Percentiles rank a stretch among this genome's conserved stretches.
Evolutionary conservation across 495 filamentous ascomycete genomes (phyloP).

Genomic region (Podospora pseudocomata): DNA sequence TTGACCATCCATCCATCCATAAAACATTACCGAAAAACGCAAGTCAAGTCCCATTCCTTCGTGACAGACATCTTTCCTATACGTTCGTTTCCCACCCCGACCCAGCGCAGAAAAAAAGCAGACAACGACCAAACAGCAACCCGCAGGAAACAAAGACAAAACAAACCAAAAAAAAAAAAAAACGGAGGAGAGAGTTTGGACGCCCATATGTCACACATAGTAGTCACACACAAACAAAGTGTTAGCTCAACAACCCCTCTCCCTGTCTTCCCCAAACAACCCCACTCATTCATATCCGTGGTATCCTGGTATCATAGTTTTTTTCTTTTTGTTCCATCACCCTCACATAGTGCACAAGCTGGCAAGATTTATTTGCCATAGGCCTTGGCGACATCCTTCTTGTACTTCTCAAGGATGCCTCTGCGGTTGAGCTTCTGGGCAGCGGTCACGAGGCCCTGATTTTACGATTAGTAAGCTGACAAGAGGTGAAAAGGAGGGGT

Average conservation of each 20-base stretch:
- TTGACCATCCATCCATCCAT: not conserved
- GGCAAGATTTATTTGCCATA: constrained; percentile 35
- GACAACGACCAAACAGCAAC: not conserved
- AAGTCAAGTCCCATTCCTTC: not conserved
- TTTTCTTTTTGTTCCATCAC: not conserved
- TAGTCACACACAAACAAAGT: constrained; percentile 10
- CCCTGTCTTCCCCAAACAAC: not conserved
- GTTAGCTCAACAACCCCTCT: not conserved
- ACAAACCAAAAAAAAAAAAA: not conserved
- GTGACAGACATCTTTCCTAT: not conserved
- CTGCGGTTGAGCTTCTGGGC: constrained; percentile 77
- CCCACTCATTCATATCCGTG: not conserved
- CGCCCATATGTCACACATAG: constrained; percentile 15
- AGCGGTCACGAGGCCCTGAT: constrained; percentile 62
- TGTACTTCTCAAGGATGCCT: constrained; percentile 61
- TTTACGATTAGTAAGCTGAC: not conserved
- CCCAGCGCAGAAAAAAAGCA: not conserved
- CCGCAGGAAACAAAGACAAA: not conserved
- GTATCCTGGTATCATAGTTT: not conserved
- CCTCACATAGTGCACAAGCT: not conserved
- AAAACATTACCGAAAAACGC: not conserved
- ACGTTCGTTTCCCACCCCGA: not conserved
- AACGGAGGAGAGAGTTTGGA: not conserved
- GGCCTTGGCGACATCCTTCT: constrained; percentile 60
- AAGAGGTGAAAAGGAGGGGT: not conserved